phyloP scores from a whole-genome alignment of 2,329 filamentous ascomycete genomes.

The Aspergillus clavatus region DNA sequence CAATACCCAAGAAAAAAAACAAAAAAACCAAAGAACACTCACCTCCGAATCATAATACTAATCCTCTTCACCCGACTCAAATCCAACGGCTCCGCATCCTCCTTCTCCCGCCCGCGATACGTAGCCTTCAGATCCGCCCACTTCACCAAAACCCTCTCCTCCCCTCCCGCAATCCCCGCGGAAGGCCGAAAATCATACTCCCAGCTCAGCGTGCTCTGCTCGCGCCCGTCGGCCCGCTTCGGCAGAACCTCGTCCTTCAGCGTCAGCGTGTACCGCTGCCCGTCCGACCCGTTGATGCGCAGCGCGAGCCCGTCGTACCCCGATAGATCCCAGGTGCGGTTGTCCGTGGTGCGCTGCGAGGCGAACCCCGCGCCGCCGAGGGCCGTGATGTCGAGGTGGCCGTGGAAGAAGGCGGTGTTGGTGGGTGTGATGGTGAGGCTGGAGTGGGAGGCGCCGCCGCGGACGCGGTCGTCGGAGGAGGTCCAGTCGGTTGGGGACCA shows the following conservation, averaged over 20 bases:
- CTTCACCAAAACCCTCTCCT: slow-evolving; percentile 49
- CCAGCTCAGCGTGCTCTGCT: slow-evolving; percentile 67
- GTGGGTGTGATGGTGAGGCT: slow-evolving; percentile 40
- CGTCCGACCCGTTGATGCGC: slow-evolving; percentile 48
- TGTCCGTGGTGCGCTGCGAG: slow-evolving; percentile 64
- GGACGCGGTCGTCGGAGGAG: slow-evolving; percentile 69
- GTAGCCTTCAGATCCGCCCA: slow-evolving; percentile 66
- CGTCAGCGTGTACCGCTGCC: slow-evolving; percentile 67
- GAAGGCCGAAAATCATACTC: slow-evolving; percentile 67
- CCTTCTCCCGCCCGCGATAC: slow-evolving; percentile 64
- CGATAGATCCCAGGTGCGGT: slow-evolving; percentile 59
- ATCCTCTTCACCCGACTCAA: slow-evolving; percentile 59
- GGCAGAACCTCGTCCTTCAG: slow-evolving; percentile 66
- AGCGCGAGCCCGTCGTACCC: slow-evolving; percentile 59
- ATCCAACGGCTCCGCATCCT: slow-evolving; percentile 58
- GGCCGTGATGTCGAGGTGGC: slow-evolving; percentile 66
- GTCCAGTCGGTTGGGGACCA: slow-evolving; percentile 52
- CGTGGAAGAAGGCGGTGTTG: slow-evolving; percentile 54
- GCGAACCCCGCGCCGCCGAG: slow-evolving; percentile 80
- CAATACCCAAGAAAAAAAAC: no score
- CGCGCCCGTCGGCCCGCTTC: slow-evolving; percentile 56
- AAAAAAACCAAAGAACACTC: slow-evolving; percentile 23
- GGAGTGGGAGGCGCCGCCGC: slow-evolving; percentile 63
- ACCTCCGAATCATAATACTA: slow-evolving; percentile 80
- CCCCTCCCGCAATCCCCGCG: slow-evolving; percentile 21